Conservation (phyloP, 345 rosid genomes). For the Lumnitzera racemosa region DNA sequence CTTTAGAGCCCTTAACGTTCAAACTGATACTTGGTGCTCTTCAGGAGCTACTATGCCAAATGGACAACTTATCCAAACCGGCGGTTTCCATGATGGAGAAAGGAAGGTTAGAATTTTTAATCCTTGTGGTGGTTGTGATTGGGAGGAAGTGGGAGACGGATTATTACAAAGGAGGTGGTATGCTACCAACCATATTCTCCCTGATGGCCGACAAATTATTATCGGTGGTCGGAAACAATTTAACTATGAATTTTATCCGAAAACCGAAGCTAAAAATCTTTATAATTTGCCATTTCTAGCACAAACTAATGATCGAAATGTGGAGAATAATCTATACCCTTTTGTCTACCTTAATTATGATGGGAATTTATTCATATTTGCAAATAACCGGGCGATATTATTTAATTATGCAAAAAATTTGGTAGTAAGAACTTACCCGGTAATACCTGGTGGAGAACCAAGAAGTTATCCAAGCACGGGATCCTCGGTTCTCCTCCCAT, state of each 20-base stretch:
- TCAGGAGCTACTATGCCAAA: slow-evolving; percentile 31
- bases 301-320: slow-evolving; percentile 11
- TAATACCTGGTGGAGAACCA: slow-evolving; percentile 38
- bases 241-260: slow-evolving; percentile 26
- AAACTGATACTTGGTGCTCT: slow-evolving; percentile 47
- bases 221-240: slow-evolving; percentile 27
- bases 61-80: slow-evolving; percentile 29
- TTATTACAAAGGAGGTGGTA: slow-evolving; percentile 37
- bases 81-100: slow-evolving; percentile 15
- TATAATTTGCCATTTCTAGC: slow-evolving; percentile 17
- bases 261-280: slow-evolving; percentile 9
- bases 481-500: slow-evolving; percentile 38
- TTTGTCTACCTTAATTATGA: slow-evolving; percentile 38
- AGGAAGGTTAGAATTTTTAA: slow-evolving; percentile 11
- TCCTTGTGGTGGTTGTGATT: slow-evolving; percentile 15
- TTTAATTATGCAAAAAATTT: slow-evolving; percentile 26
- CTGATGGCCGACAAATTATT: slow-evolving; percentile 25
- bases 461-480: slow-evolving; percentile 52
- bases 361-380: slow-evolving; percentile 45
- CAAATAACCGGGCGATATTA: slow-evolving; percentile 34
- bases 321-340: slow-evolving; percentile 44
- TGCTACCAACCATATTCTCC: slow-evolving; percentile 25
- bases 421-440: slow-evolving; percentile 33
- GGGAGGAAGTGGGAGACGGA: slow-evolving; percentile 15
- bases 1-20: slow-evolving; percentile 34